Base-by-base conservation (phyloP, 2,329 filamentous ascomycete species). In the Lasiodiplodia gonubiensis region DNA sequence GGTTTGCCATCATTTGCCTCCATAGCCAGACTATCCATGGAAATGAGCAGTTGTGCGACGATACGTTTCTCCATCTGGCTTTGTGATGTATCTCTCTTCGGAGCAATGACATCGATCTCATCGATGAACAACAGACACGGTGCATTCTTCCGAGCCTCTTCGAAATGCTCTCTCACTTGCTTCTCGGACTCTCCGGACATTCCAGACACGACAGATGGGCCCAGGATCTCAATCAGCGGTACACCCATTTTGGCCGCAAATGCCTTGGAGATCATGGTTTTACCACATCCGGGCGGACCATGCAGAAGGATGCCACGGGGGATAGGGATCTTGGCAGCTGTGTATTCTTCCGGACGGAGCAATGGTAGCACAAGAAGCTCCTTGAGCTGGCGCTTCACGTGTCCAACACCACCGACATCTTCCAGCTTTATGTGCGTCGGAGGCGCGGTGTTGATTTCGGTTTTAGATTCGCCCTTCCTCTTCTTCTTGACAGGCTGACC, bases 101-200 rank as follows among this genome's bases (percentile, higher is more conserved):
- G 92, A 60, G 93, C 92, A 73, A 98, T 95, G 4, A 91, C 90
- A 78, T 99, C 94, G 64, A 98, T 92, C 72, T 97, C 91, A 72
- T 97, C 93, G 67, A 98, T 91, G 74, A 97, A 96, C 4, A 99
- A 86, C 5, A 99, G 84, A 74, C 93, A 97, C 0, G 95, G 95
- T 0, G 94, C 94, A 46, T 94, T 85, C 66, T 88, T 86, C 76
- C 92, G 92, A 0, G 95, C 95, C 74, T 95, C 92, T 14, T 98
- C 94, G 69, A 96, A 96, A 57, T 93, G 85, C 71, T 94, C 92
- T 42, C 92, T 85, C 33, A 97, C 87, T 69, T 93, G 92, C 81
- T 94, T 94, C 78, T 97, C 92, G 0, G 92, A 94, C 75, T 95
- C 93, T 72, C 92, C 92, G 39, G 92, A 95, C 89, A 94, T 95